Evolutionary conservation across 305 asterid genomes (phyloP).

Genomic region (Petunia hybrid): DNA sequence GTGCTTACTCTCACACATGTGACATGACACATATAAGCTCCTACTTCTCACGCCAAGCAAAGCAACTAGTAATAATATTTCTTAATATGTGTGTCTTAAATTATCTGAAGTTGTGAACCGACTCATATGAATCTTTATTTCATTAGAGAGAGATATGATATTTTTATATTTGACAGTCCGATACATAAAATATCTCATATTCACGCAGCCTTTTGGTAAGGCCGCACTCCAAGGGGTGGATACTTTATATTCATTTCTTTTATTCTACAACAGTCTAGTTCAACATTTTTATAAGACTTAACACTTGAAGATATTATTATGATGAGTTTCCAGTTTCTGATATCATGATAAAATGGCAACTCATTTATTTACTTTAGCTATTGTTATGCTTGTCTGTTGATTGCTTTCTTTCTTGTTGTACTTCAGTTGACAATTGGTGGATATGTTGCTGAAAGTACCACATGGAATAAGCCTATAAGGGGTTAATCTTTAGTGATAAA

Average conservation of each 20-base stretch:
- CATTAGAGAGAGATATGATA: not conserved
- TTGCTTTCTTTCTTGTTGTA: slow-evolving; percentile 33
- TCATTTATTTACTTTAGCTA: slow-evolving; percentile 34
- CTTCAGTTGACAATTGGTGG: slow-evolving; percentile 44
- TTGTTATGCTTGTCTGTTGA: slow-evolving; percentile 38
- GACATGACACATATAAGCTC: slow-evolving; percentile 6
- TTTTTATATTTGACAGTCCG: too few species aligned
- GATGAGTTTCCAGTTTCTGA: not conserved
- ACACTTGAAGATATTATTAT: too few species aligned
- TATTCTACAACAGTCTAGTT: not conserved
- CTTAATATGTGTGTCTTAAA: not conserved
- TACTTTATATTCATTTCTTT: too few species aligned
- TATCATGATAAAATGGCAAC: not conserved
- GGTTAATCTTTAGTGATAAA: slow-evolving; percentile 55
- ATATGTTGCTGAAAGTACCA: slow-evolving; percentile 51
- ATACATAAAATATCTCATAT: too few species aligned
- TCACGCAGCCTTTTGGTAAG: too few species aligned
- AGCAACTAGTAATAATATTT: not conserved
- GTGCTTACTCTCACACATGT: slow-evolving; percentile 22
- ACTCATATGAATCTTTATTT: not conserved
- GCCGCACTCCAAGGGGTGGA: too few species aligned
- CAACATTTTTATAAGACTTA: not conserved
- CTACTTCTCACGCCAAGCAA: not conserved
- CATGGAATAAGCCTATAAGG: slow-evolving; percentile 67
- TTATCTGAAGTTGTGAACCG: not conserved